Evolutionary conservation across 2,329 filamentous ascomycete species (phyloP), one percentile per base, ranked within the genome.

Genomic region (Beauveria medogensis): DNA sequence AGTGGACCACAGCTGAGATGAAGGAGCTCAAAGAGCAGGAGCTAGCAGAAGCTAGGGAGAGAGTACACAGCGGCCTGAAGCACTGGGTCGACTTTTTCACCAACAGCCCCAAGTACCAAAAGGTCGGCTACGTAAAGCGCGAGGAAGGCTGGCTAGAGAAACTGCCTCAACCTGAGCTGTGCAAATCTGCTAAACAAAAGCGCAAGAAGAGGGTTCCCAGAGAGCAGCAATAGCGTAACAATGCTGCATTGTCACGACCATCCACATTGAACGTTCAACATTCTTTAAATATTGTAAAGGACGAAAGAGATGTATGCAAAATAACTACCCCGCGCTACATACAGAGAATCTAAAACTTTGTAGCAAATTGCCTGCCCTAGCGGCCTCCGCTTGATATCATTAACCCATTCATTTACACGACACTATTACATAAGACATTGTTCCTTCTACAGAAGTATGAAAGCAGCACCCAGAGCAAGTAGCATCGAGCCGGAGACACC

Each of bases 21-120:
- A 75, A 73, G 61, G 71, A 65, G 41, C 62, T 85, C 60, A 82
- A 83, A 64, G 82, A 83, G 67, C 74, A 81, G 71, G 93, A 96
- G 77, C 67, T 80, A 55, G 78, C 80, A 57, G 76, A 80, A 55
- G 93, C 92, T 26, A 78, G 77, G 73, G 76, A 82, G 65, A 82
- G 84, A 72, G 88, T 91, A 2, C 73, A 84, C 63, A 82, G 85
- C 24, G 84, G 85, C 14, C 78, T 99, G 61, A 78, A 82, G 71
- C 87, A 93, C 73, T 97, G 92, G 94, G 85, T 88, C 63, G 79
- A 82, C 56, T 91, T 97, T 76, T 97, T 97, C 69, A 80, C 75
- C 62, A 89, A 88, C 60, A 90, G 85, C 71, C 83, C 87, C 69
- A 91, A 91, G 77, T 97, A 97, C 75, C 83, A 84, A 64, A 83